Base-by-base conservation (phyloP, 2,329 filamentous ascomycete species). In the Aureobasidium sp. region DNA sequence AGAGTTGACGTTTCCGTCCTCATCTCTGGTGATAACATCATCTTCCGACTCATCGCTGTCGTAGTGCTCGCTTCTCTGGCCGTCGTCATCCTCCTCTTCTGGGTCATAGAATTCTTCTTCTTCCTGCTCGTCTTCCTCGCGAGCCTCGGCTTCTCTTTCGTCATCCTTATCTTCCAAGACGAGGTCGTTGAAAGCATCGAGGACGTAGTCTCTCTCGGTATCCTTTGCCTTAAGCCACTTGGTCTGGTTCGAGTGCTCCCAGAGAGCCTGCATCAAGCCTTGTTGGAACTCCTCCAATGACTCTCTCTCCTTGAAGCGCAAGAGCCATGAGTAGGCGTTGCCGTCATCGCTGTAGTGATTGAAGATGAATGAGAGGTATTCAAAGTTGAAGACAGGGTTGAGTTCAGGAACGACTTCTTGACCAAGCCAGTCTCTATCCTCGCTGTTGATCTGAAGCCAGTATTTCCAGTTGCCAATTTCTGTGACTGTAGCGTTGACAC, bases 321-420 rank as follows among this genome's bases (percentile, higher is more conserved):
- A 79, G 15, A 99, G 83, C 93, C 94, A 99, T 0, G 94, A 99
- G 74, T 92, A 95, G 5, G 94, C 93, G 1, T 89, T 89, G 1
- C 92, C 91, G 74, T 97, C 90, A 39, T 87, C 83, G 15, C 88
- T 84, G 73, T 96, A 97, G 73, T 97, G 92, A 71, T 99, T 99
- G 82, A 99, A 99, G 71, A 99, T 97, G 73, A 97, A 97, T 0
- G 93, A 97, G n/a, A 96, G 81, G 70, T 93, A 97, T 74, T 99
- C 94, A 67, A 97, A 97, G 77, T 97, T 97, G 80, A 97, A 99
- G 24, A 99, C 92, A 0, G 94, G 94, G 69, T 97, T 97, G 75
- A 97, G 91, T 68, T 99, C 94, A 7, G 90, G 88, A 34, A 92
- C 81, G 34, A 99, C 85, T 2, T 88, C 83, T 66, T 96, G 90